phyloP scores from a whole-genome alignment of 345 rosid genomes.

The Gossypium herbaceum region DNA sequence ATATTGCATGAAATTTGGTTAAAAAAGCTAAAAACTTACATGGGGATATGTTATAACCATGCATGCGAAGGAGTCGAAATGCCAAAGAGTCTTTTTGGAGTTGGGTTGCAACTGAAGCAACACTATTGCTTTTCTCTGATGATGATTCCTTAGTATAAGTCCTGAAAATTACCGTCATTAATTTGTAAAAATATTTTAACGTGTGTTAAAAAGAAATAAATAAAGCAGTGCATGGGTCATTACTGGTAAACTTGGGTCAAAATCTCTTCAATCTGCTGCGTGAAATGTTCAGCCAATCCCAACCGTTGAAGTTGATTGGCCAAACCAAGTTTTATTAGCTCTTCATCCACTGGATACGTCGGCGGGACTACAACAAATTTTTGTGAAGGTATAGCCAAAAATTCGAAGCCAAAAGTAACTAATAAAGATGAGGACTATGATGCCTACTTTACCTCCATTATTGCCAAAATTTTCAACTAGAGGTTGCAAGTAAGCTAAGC shows the following conservation, averaged over 20 bases:
- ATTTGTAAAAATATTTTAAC: not conserved
- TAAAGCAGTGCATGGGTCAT: not conserved
- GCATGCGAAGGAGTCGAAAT: constrained; percentile 50
- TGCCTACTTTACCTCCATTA: constrained; percentile 39
- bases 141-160: constrained; percentile 22
- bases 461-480: constrained; percentile 30
- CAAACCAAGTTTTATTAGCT: constrained; percentile 43
- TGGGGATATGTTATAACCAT: constrained; percentile 48
- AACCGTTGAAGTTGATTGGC: constrained; percentile 41
- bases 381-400: not conserved
- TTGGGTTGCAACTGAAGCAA: constrained; percentile 12
- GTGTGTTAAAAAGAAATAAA: not conserved
- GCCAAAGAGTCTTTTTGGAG: constrained; percentile 54
- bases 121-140: not conserved
- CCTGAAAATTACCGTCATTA: constrained; percentile 21
- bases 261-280: constrained; percentile 35
- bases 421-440: not conserved
- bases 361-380: constrained; percentile 37
- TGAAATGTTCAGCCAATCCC: constrained; percentile 54
- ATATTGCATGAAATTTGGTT: not conserved
- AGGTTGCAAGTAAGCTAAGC: constrained; percentile 45
- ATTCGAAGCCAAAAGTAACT: not conserved
- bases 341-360: constrained; percentile 47
- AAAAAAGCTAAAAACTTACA: constrained; percentile 23
- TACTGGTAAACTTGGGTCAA: constrained; percentile 43